A percentile compares a stretch with the other conserved stretches of the same genome.
phyloP scores from a whole-genome alignment of 768 basidiomycete genomes.

The Paxillus rubicundulus region DNA sequence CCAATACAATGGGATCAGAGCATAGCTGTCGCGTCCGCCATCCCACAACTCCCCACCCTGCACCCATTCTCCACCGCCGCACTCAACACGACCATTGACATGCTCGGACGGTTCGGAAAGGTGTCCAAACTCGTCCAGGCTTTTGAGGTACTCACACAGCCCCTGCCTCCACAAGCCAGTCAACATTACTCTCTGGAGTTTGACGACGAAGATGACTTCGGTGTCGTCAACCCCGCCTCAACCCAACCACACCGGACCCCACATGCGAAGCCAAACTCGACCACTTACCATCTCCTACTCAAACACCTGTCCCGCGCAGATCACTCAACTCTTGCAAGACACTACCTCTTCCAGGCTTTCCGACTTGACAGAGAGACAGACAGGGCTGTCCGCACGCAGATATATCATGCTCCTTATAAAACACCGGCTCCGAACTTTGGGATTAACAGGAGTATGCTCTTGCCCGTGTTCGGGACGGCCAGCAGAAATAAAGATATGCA shows the following conservation, averaged over 20 bases:
- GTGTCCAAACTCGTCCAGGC: constrained; percentile 68
- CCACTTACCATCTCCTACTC: constrained; percentile 61
- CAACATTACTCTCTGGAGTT: constrained; percentile 49
- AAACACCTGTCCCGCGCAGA: constrained; percentile 50
- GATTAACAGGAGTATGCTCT: constrained; percentile 53
- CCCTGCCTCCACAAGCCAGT: constrained; percentile 53
- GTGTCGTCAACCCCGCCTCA: constrained; percentile 36
- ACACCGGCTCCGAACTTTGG: constrained; percentile 51
- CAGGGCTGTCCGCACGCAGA: constrained; percentile 33
- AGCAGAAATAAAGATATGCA: constrained; percentile 59
- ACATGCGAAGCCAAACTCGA: constrained; percentile 60
- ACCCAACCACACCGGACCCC: constrained; percentile 36
- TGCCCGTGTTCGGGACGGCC: constrained; percentile 55
- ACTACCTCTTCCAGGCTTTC: constrained; percentile 61
- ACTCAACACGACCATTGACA: constrained; percentile 71
- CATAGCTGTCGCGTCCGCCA: constrained; percentile 5
- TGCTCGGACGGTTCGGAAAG: constrained; percentile 58
- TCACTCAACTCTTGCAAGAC: constrained; percentile 56
- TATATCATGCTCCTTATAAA: constrained; percentile 29
- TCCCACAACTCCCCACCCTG: constrained; percentile 20
- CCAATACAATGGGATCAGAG: constrained; percentile 33
- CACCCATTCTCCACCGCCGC: constrained; percentile 60
- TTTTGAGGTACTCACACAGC: constrained; percentile 77
- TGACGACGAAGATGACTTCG: constrained; percentile 65
- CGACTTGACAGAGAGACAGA: constrained; percentile 38